phyloP scores from a whole-genome alignment of 2,329 filamentous ascomycete species.

The Sclerotinia subarctica region DNA sequence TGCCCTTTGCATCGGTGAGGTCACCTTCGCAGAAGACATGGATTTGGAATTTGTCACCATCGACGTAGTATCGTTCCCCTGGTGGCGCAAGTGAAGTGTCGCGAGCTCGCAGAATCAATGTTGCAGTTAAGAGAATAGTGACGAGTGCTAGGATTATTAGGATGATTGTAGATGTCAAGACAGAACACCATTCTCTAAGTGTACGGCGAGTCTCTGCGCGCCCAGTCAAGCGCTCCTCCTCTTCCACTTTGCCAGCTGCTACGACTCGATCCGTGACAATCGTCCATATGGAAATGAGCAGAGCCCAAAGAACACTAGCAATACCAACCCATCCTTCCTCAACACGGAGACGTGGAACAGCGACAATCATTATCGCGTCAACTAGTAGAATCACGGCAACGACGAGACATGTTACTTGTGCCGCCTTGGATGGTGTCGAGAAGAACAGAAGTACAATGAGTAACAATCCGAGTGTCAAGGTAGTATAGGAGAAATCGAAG shows the following conservation, averaged over 20 bases:
- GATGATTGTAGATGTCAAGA: constrained; percentile 70
- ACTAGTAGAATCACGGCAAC: constrained; percentile 66
- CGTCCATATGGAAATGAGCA: constrained; percentile 75
- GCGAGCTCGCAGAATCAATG: constrained; percentile 72
- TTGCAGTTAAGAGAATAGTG: constrained; percentile 72
- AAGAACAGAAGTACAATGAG: constrained; percentile 83
- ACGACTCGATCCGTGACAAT: constrained; percentile 78
- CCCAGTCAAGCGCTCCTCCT: constrained; percentile 89
- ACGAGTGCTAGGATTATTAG: constrained; percentile 67
- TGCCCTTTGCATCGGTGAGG: constrained; percentile 52
- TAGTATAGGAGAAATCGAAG: constrained; percentile 81
- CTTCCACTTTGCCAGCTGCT: constrained; percentile 85
- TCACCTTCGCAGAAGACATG: constrained; percentile 86
- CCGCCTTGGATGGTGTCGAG: constrained; percentile 72
- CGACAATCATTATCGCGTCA: constrained; percentile 74
- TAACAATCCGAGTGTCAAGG: constrained; percentile 72
- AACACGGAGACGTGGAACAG: constrained; percentile 68
- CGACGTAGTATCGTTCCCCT: constrained; percentile 75
- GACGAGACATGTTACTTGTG: constrained; percentile 68
- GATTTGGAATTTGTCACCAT: constrained; percentile 79
- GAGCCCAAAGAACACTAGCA: constrained; percentile 77
- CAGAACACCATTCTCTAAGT: constrained; percentile 77
- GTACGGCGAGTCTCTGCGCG: constrained; percentile 81
- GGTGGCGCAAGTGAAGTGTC: constrained; percentile 72
- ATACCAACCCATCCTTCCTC: constrained; percentile 95